Percentiles rank a stretch among this genome's conserved stretches.
Conservation (phyloP, 257 asterid genomes). For the Solanum neorickii region DNA sequence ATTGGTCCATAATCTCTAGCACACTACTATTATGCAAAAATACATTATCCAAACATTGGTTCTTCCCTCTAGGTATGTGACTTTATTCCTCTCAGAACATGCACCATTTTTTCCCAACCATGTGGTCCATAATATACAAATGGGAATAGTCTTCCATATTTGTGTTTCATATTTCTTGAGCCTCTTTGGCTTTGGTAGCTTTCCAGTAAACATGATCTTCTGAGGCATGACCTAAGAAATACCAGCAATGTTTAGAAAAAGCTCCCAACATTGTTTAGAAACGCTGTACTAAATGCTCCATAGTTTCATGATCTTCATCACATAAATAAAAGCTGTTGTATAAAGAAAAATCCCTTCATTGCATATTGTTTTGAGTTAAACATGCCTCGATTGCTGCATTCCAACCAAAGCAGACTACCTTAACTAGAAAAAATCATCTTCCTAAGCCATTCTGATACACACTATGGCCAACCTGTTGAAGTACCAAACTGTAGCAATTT, state of each 20-base stretch:
- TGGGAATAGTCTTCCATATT: neutral
- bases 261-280: neutral
- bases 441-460: neutral
- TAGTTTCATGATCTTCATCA: neutral
- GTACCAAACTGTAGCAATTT: neutral
- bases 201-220: neutral
- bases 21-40: neutral
- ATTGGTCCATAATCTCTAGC: neutral
- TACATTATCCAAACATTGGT: neutral
- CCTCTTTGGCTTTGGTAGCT: neutral
- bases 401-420: neutral
- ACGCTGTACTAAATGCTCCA: neutral
- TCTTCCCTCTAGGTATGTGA: neutral
- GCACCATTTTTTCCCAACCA: neutral
- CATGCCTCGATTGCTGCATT: neutral
- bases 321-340: neutral
- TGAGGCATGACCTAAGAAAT: neutral
- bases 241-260: neutral
- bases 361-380: neutral
- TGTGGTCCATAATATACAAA: neutral
- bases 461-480: neutral
- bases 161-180: neutral
- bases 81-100: neutral
- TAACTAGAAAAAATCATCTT: neutral
- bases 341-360: neutral